These are phyloP conservation scores for Globisporangium emineosum DNA, from an alignment of 352 stramenopile species.

Conservation along the genomic window DNA sequence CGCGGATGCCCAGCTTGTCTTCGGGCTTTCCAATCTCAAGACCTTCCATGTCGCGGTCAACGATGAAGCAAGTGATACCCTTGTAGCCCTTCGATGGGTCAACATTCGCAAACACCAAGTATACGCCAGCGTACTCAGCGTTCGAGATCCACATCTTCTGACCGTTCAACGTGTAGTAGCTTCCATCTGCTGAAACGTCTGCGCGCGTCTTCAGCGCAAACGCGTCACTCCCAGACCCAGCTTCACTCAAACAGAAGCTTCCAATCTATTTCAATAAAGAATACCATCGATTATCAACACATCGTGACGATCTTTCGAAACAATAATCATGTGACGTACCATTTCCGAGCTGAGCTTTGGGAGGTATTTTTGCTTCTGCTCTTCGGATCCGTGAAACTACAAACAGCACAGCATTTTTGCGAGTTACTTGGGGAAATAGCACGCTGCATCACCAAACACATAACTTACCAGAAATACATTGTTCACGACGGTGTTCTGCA, in stretches of 20 bases:
- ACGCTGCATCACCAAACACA: neutral
- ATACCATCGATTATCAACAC: neutral
- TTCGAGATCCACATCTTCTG: conserved; percentile 99
- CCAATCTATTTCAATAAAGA: conserved; percentile 68
- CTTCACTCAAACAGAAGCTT: conserved; percentile 95
- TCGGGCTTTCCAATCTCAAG: conserved; percentile 94
- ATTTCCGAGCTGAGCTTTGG: conserved; percentile 77
- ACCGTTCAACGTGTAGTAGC: conserved; percentile 94
- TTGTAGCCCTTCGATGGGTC: conserved; percentile 93
- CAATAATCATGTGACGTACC: conserved; percentile 24
- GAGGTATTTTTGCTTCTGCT: conserved; percentile 88
- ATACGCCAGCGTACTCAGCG: conserved; percentile 92
- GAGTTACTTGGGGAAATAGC: neutral
- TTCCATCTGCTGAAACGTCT: conserved; percentile 81
- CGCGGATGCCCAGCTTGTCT: conserved; percentile 96
- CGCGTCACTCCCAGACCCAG: conserved; percentile 93
- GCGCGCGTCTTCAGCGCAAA: conserved; percentile 95
- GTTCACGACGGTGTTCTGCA: conserved; percentile 95
- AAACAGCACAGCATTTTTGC: neutral
- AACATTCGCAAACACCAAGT: conserved; percentile 96
- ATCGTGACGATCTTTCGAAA: neutral
- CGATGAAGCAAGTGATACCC: conserved; percentile 98
- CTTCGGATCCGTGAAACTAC: conserved; percentile 64
- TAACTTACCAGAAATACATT: conserved; percentile 90
- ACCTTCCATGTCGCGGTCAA: conserved; percentile 91